Evolutionary conservation across 768 basidiomycete species (phyloP).

Genomic region (Paxillus rubicundulus): DNA sequence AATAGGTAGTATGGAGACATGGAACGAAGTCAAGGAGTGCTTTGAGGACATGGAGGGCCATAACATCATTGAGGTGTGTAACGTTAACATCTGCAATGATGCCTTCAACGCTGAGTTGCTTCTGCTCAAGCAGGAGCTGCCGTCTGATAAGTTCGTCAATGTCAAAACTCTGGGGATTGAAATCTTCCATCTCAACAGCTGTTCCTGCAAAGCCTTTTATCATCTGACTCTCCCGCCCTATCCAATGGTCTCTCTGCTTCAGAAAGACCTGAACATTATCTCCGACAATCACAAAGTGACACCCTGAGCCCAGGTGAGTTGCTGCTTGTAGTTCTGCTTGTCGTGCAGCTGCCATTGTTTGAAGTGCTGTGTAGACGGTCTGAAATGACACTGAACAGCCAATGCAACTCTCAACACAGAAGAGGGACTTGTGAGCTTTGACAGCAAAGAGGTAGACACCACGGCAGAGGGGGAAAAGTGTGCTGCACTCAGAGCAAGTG

Average conservation of each 20-base stretch:
- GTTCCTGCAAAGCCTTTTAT: slow-evolving; percentile 14
- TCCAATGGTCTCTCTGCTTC: neutral
- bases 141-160: neutral
- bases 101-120: neutral
- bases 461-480: neutral
- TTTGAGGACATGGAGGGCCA: neutral
- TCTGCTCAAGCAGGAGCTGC: neutral
- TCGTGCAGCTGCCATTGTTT: slow-evolving; percentile 3
- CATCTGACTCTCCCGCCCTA: slow-evolving; percentile 11
- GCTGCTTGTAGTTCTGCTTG: neutral
- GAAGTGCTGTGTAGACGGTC: slow-evolving; percentile 1
- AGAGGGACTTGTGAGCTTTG: slow-evolving; percentile 13
- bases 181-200: neutral
- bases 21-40: neutral
- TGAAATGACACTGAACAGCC: slow-evolving; percentile 7
- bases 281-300: slow-evolving; percentile 4
- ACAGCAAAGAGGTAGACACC: slow-evolving; percentile 9
- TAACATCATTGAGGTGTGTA: neutral
- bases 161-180: neutral
- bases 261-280: slow-evolving; percentile 9
- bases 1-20: neutral
- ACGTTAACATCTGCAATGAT: neutral
- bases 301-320: neutral
- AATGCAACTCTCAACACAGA: slow-evolving; percentile 12
- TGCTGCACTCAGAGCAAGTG: too few species aligned